Evolutionary conservation across 2,329 filamentous ascomycete species (phyloP), one percentile per base, ranked within the genome.

Genomic region (Beauveria scarabaeidicola): DNA sequence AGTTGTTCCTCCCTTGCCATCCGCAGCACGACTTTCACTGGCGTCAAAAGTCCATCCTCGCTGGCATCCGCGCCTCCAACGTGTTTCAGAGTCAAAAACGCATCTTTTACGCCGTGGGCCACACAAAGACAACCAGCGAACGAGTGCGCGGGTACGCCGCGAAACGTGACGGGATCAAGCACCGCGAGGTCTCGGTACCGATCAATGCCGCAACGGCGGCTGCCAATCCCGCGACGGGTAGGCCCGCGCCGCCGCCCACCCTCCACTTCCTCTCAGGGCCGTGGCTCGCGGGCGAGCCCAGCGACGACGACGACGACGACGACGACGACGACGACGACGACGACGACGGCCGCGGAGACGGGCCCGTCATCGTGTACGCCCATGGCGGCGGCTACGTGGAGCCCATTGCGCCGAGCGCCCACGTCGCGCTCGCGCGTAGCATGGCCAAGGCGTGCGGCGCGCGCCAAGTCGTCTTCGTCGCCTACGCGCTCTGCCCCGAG

Each of bases 371-470:
- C 5, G 17, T 66, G 2, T 68, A 68, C 48, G 56, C 65, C 25
- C 65, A 68, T 32, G 66, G 66, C 40, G 66, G 66, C 36, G 66
- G 65, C 21, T 68, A 64, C 44, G 61, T 64, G 17, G 62, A 64
- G 36, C 64, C 66, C 11, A 59, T 67, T 0, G 58, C 57, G 11
- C 44, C 47, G 1, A 15, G 7, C 2, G 64, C 62, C 0, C 66
- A 67, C 53, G 58, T 66, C 25, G 63, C 63, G 3, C 60, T 67
- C 3, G 66, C 63, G 10, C 50, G 64, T 15, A 17, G 23, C 8
- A 61, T 61, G 27, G 63, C 61, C 2, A 9, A 21, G 15, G 61
- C 63, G 2, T 61, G 60, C 44, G 32, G 43, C 2, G 65, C 65
- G 0, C 25, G 52, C 9, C 52, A 59, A 41, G 58, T 64, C 17